These are phyloP conservation scores for Rostrohypoxylon terebratum DNA, from an alignment of 495 filamentous ascomycete species.

Conservation along the genomic window DNA sequence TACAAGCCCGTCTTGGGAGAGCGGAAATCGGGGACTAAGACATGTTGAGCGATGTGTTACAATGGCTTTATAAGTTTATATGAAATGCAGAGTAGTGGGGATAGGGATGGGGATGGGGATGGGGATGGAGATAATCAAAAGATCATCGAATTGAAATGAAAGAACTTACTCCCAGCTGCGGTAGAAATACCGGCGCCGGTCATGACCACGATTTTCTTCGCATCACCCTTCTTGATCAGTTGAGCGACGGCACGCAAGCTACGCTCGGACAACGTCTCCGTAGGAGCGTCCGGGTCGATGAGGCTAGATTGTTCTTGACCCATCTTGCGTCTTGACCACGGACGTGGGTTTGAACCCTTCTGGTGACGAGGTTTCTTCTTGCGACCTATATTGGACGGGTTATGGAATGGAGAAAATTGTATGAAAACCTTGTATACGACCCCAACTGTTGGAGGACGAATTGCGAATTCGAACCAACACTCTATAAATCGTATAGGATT, in stretches of 20 bases:
- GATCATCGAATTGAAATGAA: not conserved
- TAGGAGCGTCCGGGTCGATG: conserved; percentile 71
- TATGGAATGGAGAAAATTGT: not conserved
- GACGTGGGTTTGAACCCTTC: conserved; percentile 47
- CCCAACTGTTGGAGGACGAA: not conserved
- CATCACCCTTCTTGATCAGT: conserved; percentile 75
- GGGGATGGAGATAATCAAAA: not conserved
- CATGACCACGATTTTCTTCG: conserved; percentile 83
- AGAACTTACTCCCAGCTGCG: conserved; percentile 64
- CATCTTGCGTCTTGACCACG: conserved; percentile 53
- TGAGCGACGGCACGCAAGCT: conserved; percentile 78
- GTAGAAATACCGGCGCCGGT: conserved; percentile 73
- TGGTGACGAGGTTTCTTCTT: conserved; percentile 45
- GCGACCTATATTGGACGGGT: conserved; percentile 44
- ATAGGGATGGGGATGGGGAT: not conserved
- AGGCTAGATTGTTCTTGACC: conserved; percentile 60
- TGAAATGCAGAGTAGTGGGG: not conserved
- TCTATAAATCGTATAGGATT: not conserved
- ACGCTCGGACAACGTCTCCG: conserved; percentile 73
- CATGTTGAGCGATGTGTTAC: conserved; percentile 43
- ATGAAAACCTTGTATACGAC: not conserved
- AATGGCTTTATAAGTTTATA: not conserved
- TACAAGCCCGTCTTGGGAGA: conserved; percentile 81
- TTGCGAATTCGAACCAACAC: not conserved
- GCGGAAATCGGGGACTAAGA: conserved; percentile 78